Evolutionary conservation across 2,329 filamentous ascomycete species (phyloP), one percentile per base, ranked within the genome.

Genomic region (Anthostomella pinea): DNA sequence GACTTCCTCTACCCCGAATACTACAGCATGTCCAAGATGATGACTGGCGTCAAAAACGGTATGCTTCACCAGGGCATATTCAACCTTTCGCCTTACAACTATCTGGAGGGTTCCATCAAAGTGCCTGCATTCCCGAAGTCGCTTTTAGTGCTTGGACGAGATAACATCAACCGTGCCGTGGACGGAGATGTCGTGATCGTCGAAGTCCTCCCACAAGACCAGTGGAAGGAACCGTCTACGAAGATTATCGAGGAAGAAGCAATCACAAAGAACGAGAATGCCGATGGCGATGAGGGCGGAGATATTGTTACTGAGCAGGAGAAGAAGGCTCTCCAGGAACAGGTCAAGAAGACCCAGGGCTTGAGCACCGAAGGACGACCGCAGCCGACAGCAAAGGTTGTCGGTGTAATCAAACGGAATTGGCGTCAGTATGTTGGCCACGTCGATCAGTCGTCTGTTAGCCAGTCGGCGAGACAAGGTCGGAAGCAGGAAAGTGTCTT

Each of bases 371-470:
- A 96, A 63, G 83, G 83, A 28, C 79, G 81, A 32, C 80, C 87
- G 3, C 89, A 96, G 53, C 93, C 93, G 6, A 97, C 93, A 6
- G 93, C 91, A 17, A 87, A 79, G 58, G 86, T 98, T 9, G 88
- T 97, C 6, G 93, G 93, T 30, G 75, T 97, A 16, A 79, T 95
- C 59, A 96, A 95, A 67, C 81, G 93, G 34, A 97, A 97, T 62
- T 98, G 93, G 93, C 79, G 93, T 43, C 94, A 97, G 63, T 97
- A 96, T 53, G 93, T 98, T 44, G 93, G 93, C 2, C 90, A 96
- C 58, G 84, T 98, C 38, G 93, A 98, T 58, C 82, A 84, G 33
- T 87, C 85, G 8, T 94, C 90, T 2, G 83, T 89, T 31, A 83
- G 83, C 54, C 79, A 82, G 35, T 77, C 81, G 3, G 77, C 78